Conservation (phyloP, 805 yeast genomes). For the Yamadazyma tumulicola region DNA sequence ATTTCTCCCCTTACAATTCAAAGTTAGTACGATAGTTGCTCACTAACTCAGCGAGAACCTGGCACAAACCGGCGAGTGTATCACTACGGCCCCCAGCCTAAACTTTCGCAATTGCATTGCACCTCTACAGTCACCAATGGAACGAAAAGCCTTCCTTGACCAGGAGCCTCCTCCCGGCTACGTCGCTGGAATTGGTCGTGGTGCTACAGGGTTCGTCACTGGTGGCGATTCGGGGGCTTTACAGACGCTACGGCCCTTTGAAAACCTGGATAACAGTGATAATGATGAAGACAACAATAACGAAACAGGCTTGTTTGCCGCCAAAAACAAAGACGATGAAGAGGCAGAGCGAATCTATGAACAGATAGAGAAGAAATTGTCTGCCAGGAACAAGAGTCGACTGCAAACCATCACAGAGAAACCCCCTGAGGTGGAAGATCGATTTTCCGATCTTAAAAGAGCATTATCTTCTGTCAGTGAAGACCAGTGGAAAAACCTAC, state of each 20-base stretch:
- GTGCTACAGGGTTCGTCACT: slow-evolving; percentile 91
- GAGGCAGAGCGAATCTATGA: slow-evolving; percentile 76
- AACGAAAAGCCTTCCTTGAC: slow-evolving; percentile 64
- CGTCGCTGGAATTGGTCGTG: slow-evolving; percentile 90
- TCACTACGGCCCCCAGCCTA: too few species aligned
- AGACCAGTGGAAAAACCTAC: slow-evolving; percentile 77
- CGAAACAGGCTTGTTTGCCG: slow-evolving; percentile 27
- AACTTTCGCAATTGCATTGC: too few species aligned
- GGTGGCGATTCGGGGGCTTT: slow-evolving; percentile 63
- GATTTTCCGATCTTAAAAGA: slow-evolving; percentile 68
- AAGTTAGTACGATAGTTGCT: too few species aligned
- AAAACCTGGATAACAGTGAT: slow-evolving; percentile 18
- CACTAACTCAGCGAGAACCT: too few species aligned
- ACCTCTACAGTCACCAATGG: slow-evolving; percentile 40
- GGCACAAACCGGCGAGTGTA: too few species aligned
- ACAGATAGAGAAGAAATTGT: slow-evolving; percentile 58
- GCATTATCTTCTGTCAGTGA: slow-evolving; percentile 54
- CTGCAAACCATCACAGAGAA: too few species aligned
- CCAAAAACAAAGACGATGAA: slow-evolving; percentile 53
- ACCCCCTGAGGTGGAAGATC: slow-evolving; percentile 19
- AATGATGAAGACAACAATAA: slow-evolving; percentile 29
- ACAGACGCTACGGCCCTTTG: slow-evolving; percentile 21
- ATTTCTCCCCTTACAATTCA: too few species aligned
- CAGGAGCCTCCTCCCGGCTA: slow-evolving; percentile 88
- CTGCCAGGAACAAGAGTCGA: slow-evolving; percentile 19